Conservation (phyloP, 164 flowering plant genomes). For the Dillenia suffruticosa region DNA sequence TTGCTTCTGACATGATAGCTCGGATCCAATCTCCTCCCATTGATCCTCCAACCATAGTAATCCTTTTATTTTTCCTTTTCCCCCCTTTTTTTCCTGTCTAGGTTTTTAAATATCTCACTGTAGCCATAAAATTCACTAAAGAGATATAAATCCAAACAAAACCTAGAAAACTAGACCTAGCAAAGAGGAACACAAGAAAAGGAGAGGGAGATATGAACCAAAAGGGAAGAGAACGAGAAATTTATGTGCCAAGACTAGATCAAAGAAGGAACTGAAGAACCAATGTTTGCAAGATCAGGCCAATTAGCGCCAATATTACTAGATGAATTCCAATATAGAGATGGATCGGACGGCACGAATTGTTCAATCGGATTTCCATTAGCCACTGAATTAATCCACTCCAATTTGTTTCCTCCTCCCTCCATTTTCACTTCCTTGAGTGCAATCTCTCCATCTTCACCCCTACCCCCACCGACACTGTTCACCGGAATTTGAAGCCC, state of each 20-base stretch:
- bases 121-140: slow-evolving; percentile 11
- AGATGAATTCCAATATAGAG: slow-evolving; percentile 42
- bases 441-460: background rate
- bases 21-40: slow-evolving; percentile 60
- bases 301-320: slow-evolving; percentile 23
- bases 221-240: slow-evolving; percentile 8
- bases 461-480: background rate
- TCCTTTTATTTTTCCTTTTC: background rate
- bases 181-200: slow-evolving; percentile 8
- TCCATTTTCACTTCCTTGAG: slow-evolving; percentile 41
- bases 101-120: too few relatives aligned
- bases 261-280: slow-evolving; percentile 50
- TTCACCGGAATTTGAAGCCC: slow-evolving; percentile 23
- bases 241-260: slow-evolving; percentile 18
- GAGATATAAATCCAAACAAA: slow-evolving; percentile 11
- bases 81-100: slow-evolving; percentile 1
- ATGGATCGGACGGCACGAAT: slow-evolving; percentile 33
- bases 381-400: slow-evolving; percentile 12
- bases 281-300: slow-evolving; percentile 46
- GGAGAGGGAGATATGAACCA: slow-evolving; percentile 11
- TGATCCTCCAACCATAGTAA: background rate
- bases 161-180: slow-evolving; percentile 10
- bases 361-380: slow-evolving; percentile 33
- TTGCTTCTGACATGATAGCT: slow-evolving; percentile 78
- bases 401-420: slow-evolving; percentile 22